Conservation (phyloP, 495 filamentous ascomycete genomes). For the Talaromyces borbonicus region DNA sequence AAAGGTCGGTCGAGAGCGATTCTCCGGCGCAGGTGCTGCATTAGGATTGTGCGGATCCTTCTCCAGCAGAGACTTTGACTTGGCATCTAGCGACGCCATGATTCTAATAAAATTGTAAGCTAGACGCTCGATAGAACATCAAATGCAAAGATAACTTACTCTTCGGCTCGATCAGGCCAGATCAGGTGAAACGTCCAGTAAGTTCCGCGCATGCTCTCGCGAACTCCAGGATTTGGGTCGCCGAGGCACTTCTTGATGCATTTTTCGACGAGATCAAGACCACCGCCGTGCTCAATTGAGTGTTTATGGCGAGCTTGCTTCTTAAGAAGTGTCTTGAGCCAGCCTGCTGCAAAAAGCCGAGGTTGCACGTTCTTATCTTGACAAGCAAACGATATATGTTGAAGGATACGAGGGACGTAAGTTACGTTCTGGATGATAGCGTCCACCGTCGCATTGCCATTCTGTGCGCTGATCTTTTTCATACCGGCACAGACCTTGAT, state of each 20-base stretch:
- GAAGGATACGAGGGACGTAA: constrained; percentile 67
- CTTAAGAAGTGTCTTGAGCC: constrained; percentile 72
- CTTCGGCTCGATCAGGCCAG: constrained; percentile 71
- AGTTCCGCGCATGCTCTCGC: constrained; percentile 70
- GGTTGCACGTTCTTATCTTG: constrained; percentile 89
- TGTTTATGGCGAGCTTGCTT: constrained; percentile 71
- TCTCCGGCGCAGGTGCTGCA: constrained; percentile 34
- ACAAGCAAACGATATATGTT: constrained; percentile 67
- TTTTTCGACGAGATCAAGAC: constrained; percentile 74
- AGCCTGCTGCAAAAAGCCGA: constrained; percentile 65
- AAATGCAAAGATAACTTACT: constrained; percentile 51
- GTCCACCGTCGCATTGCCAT: constrained; percentile 67
- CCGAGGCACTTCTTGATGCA: constrained; percentile 74
- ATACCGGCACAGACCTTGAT: constrained; percentile 79
- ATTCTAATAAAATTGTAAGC: constrained; percentile 45
- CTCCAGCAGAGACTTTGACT: constrained; percentile 63
- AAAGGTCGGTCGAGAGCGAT: constrained; percentile 31
- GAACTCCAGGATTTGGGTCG: constrained; percentile 80
- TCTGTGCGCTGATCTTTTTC: constrained; percentile 81
- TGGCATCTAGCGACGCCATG: constrained; percentile 61
- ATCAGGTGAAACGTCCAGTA: constrained; percentile 73
- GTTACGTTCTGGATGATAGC: constrained; percentile 66
- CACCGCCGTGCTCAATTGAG: constrained; percentile 73
- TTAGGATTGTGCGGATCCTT: constrained; percentile 76
- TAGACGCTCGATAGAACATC: too few relatives aligned